Conservation (phyloP, 78 protist species). For the Dictyostelium firmibasis region DNA sequence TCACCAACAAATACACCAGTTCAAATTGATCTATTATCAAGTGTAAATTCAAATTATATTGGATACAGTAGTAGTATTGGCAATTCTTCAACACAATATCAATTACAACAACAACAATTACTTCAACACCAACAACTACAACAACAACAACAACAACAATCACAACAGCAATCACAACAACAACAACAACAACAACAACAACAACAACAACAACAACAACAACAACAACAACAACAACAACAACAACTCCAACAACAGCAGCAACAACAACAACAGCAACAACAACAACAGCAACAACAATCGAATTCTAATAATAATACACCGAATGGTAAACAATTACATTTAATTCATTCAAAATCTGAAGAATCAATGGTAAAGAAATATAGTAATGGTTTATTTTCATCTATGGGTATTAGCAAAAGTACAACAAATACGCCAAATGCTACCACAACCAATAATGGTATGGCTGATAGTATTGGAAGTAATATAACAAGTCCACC, state of each 20-base stretch:
- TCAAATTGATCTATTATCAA: background rate
- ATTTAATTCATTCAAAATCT: constrained; percentile 52
- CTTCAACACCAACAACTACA: background rate
- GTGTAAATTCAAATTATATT: constrained; percentile 18
- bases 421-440: background rate
- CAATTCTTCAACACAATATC: background rate
- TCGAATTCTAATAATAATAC: background rate
- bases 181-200: background rate
- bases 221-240: background rate
- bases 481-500: background rate
- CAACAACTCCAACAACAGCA: no score
- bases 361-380: constrained; percentile 47
- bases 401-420: background rate
- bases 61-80: background rate
- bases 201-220: background rate
- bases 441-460: background rate
- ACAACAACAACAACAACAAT: constrained; percentile 15
- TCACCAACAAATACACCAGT: background rate
- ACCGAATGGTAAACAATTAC: background rate
- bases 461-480: background rate
- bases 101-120: background rate
- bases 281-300: constrained; percentile 1
- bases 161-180: background rate
- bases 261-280: background rate
- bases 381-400: constrained; percentile 28